Evolutionary conservation across 2,329 filamentous ascomycete species (phyloP).

Genomic region (Dactylella cylindrospora): DNA sequence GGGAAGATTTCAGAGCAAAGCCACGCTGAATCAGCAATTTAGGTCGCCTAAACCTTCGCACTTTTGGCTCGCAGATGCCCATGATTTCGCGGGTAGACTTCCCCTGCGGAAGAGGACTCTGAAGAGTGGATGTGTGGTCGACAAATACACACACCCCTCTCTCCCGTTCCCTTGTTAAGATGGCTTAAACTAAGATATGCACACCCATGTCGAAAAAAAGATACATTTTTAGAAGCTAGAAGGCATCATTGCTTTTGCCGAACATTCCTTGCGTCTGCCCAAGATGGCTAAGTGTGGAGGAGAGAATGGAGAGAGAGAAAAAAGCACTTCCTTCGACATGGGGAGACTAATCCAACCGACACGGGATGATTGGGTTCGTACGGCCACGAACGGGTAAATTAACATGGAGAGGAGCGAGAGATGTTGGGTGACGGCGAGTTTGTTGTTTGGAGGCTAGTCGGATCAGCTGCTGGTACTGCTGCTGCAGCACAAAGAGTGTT

Average conservation of each 20-base stretch:
- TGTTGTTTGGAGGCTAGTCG: too few relatives aligned
- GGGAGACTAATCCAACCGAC: conserved; percentile 27
- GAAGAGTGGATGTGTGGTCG: conserved; percentile 18
- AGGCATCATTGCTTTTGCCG: conserved; percentile 29
- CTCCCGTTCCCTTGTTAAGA: conserved; percentile 12
- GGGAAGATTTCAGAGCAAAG: too few relatives aligned
- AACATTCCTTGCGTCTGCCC: conserved; percentile 34
- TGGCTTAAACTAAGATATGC: conserved; percentile 27
- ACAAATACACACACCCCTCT: too few relatives aligned
- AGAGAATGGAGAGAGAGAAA: conserved; percentile 3
- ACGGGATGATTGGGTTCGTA: conserved; percentile 28
- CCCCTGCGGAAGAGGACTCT: conserved; percentile 1
- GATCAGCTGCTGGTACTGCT: too few relatives aligned
- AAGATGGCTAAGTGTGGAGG: conserved; percentile 13
- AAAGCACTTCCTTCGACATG: too few relatives aligned
- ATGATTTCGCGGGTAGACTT: conserved; percentile 12
- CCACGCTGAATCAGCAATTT: conserved; percentile 18
- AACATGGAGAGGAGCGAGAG: not conserved
- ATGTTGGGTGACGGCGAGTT: too few relatives aligned
- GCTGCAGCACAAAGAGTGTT: too few relatives aligned
- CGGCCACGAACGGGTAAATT: conserved; percentile 38
- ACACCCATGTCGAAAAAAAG: conserved; percentile 13
- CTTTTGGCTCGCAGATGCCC: not conserved
- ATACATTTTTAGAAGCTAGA: conserved; percentile 44
- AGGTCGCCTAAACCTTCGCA: conserved; percentile 42